A percentile compares a stretch with the other conserved stretches of the same genome.
Evolutionary conservation across 306 rosid genomes (phyloP).

Genomic region (Cucumis hystrix): DNA sequence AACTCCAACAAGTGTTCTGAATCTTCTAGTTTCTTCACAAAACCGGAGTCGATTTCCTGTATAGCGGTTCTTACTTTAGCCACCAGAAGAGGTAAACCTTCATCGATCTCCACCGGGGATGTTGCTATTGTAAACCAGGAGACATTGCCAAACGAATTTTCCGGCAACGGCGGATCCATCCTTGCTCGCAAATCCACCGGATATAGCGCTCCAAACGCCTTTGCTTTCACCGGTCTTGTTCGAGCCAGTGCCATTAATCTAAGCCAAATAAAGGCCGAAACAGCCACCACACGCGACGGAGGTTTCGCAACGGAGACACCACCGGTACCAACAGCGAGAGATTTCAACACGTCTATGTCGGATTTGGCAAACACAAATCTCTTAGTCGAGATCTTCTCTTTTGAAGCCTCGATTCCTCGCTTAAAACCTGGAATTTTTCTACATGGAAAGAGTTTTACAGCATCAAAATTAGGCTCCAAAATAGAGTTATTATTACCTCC

Average conservation of each 20-base stretch:
- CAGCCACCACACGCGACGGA: slow-evolving; percentile 28
- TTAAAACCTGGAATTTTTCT: slow-evolving; percentile 1
- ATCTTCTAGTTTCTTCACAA: background rate
- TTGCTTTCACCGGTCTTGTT: background rate
- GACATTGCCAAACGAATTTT: slow-evolving; percentile 20
- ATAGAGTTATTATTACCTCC: background rate
- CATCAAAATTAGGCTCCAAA: background rate
- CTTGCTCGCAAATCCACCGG: slow-evolving; percentile 24
- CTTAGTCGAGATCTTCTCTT: slow-evolving; percentile 7
- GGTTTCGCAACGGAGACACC: background rate
- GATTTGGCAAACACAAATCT: slow-evolving; percentile 15
- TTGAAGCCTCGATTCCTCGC: background rate
- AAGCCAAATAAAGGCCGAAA: slow-evolving; percentile 26
- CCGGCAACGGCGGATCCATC: slow-evolving; percentile 21
- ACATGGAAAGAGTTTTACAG: slow-evolving; percentile 23
- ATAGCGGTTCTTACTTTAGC: slow-evolving; percentile 9
- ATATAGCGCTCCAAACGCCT: slow-evolving; percentile 3
- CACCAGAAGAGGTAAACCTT: slow-evolving; percentile 1
- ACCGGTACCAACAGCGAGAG: background rate
- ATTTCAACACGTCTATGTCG: slow-evolving; percentile 1
- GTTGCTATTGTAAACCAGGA: slow-evolving; percentile 3
- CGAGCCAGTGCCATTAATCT: slow-evolving; percentile 12
- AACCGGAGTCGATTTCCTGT: background rate
- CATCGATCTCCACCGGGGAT: background rate
- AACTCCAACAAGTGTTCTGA: background rate